Conservation (phyloP, 108 stramenopile species). For the Hondaea fermentalgiana region DNA sequence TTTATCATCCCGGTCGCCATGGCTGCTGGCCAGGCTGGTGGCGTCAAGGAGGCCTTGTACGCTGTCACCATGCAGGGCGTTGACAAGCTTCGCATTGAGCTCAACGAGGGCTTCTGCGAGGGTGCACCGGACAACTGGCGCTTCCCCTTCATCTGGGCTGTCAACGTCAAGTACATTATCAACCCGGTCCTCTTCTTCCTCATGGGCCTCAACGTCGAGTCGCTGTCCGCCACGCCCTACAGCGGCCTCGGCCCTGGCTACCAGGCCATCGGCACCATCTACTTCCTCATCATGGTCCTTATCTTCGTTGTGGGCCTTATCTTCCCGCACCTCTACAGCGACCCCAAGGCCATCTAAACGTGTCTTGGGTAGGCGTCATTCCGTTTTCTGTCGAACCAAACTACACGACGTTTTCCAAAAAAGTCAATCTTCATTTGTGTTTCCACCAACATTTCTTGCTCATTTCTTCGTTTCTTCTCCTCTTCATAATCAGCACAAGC, state of each 20-base stretch:
- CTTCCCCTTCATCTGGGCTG: constrained; percentile 47
- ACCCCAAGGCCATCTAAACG: neutral
- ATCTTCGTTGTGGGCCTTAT: neutral
- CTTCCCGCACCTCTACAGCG: neutral
- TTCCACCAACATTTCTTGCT: too few relatives aligned
- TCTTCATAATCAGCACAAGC: too few relatives aligned
- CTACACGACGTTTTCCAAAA: too few relatives aligned
- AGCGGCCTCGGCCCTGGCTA: neutral
- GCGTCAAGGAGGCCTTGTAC: constrained; percentile 34
- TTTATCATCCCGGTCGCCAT: constrained; percentile 33
- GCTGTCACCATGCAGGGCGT: constrained; percentile 31
- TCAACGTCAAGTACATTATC: constrained; percentile 49
- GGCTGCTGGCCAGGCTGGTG: constrained; percentile 28
- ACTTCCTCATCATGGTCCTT: neutral
- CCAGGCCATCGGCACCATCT: neutral
- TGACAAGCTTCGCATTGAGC: constrained; percentile 40
- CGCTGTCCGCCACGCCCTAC: neutral
- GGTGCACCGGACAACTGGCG: constrained; percentile 30
- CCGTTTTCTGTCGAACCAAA: too few relatives aligned
- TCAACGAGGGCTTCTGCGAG: constrained; percentile 32
- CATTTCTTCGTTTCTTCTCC: too few relatives aligned
- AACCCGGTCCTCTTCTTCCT: constrained; percentile 54
- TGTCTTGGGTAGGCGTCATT: too few relatives aligned
- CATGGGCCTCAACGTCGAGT: constrained; percentile 10
- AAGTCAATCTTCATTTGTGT: too few relatives aligned